Conservation (phyloP, 495 filamentous ascomycete species). For the Talaromyces trachyspermus region DNA sequence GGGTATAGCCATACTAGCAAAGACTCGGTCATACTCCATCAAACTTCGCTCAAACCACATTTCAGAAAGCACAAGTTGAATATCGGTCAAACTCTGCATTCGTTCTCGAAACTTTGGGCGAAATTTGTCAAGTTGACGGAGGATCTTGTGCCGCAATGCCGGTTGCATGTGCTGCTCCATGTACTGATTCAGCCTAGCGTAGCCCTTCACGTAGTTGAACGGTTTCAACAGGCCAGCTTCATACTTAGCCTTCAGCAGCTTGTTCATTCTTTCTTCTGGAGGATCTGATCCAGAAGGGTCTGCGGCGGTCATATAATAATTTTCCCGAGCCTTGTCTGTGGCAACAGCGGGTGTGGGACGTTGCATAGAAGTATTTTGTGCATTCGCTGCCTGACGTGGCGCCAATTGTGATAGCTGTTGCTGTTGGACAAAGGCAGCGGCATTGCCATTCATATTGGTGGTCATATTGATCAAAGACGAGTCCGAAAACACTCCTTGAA, state of each 20-base stretch:
- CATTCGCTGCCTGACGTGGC: constrained; percentile 32
- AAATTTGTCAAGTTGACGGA: constrained; percentile 85
- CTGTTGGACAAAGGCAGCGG: constrained; percentile 27
- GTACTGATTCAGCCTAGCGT: constrained; percentile 77
- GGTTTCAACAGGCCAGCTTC: constrained; percentile 90
- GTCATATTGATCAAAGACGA: constrained; percentile 47
- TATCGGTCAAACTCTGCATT: constrained; percentile 82
- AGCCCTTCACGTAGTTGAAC: constrained; percentile 97
- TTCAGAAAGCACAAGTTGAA: constrained; percentile 87
- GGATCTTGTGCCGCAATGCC: constrained; percentile 74
- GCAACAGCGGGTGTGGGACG: constrained; percentile 53
- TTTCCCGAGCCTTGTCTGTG: constrained; percentile 77
- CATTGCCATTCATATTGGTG: constrained; percentile 22
- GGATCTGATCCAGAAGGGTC: constrained; percentile 88
- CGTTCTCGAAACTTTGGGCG: constrained; percentile 93
- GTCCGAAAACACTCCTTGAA: constrained; percentile 48
- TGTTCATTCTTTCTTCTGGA: constrained; percentile 91
- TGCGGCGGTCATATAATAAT: constrained; percentile 92
- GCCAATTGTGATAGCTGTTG: constrained; percentile 20
- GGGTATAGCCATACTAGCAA: constrained; percentile 97
- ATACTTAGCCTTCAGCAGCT: constrained; percentile 88
- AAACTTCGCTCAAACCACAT: constrained; percentile 97
- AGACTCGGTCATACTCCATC: constrained; percentile 96
- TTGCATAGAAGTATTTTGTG: constrained; percentile 50
- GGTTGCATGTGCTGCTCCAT: constrained; percentile 82